Percentiles rank a stretch among this genome's conserved stretches.
phyloP scores from a whole-genome alignment of 2,329 filamentous ascomycete species.

The Fusarium anguioides region DNA sequence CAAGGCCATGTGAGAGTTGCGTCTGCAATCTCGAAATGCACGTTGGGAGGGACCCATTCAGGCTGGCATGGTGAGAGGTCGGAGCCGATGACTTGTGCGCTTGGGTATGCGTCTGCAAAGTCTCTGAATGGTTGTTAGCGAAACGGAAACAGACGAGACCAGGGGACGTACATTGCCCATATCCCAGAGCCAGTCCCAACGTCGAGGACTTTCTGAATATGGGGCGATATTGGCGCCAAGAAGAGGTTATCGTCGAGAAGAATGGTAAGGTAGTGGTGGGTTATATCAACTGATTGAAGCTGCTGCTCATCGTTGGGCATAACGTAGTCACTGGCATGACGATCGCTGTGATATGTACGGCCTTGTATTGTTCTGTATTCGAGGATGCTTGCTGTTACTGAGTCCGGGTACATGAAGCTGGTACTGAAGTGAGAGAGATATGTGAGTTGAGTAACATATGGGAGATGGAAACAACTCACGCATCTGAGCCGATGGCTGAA shows the following conservation, averaged over 20 bases:
- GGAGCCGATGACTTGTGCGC: conserved; percentile 35
- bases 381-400: conserved; percentile 38
- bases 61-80: conserved; percentile 40
- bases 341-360: conserved; percentile 42
- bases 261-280: conserved; percentile 41
- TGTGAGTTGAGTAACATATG: neutral
- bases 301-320: conserved; percentile 42
- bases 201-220: conserved; percentile 41
- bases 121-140: conserved; percentile 17
- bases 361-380: conserved; percentile 40
- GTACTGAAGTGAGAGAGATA: conserved; percentile 16
- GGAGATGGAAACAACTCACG: conserved; percentile 23
- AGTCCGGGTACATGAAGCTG: conserved; percentile 36
- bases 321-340: conserved; percentile 36
- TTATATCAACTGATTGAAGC: conserved; percentile 40
- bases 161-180: conserved; percentile 25
- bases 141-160: too few relatives aligned
- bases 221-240: conserved; percentile 32
- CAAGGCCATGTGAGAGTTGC: conserved; percentile 37
- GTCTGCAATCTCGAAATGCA: conserved; percentile 37
- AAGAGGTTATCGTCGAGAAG: conserved; percentile 38
- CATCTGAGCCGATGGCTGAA: conserved; percentile 38
- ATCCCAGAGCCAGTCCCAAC: conserved; percentile 42
- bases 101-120: conserved; percentile 33
- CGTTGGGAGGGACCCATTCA: conserved; percentile 40